A percentile compares a stretch with the other conserved stretches of the same genome.
phyloP scores from a whole-genome alignment of 1,284 basidiomycete species.

The Peniophora sp. region DNA sequence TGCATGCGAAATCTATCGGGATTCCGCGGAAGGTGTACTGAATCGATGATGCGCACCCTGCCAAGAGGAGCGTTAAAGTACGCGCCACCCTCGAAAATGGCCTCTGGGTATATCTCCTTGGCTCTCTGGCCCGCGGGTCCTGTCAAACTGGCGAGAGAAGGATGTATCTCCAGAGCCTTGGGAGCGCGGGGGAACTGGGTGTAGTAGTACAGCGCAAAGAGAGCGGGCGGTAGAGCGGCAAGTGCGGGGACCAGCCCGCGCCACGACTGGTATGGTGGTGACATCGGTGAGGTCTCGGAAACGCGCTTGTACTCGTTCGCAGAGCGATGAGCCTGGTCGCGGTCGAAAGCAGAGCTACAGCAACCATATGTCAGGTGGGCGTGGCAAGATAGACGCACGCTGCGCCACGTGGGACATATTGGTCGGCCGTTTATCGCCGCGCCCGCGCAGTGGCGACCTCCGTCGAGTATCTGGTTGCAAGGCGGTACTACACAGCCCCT shows the following conservation, averaged over 20 bases:
- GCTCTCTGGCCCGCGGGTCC: constrained; percentile 37
- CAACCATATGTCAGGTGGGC: too few species aligned
- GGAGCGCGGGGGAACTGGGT: constrained; percentile 56
- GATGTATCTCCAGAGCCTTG: constrained; percentile 35
- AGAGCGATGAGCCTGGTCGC: too few species aligned
- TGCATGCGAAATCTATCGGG: background rate
- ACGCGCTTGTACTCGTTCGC: too few species aligned
- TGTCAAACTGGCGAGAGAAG: constrained; percentile 47
- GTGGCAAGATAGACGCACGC: too few species aligned
- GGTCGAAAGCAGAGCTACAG: too few species aligned
- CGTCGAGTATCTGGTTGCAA: too few species aligned
- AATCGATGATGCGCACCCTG: constrained; percentile 27
- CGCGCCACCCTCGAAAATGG: constrained; percentile 56
- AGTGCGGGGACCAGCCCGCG: constrained; percentile 42
- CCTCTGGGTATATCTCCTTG: constrained; percentile 65
- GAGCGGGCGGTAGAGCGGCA: constrained; percentile 48
- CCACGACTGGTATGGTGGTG: background rate
- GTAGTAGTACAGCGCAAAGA: constrained; percentile 52
- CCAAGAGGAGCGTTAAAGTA: constrained; percentile 60
- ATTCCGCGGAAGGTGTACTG: constrained; percentile 4
- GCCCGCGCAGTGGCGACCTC: too few species aligned
- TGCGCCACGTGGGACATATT: too few species aligned
- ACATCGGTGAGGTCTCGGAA: background rate
- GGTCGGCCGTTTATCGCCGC: too few species aligned
- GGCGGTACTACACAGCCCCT: too few species aligned